A percentile compares a stretch with the other conserved stretches of the same genome.
Evolutionary conservation across 2,329 filamentous ascomycete species (phyloP).

Genomic region (Aspergillus sp.): DNA sequence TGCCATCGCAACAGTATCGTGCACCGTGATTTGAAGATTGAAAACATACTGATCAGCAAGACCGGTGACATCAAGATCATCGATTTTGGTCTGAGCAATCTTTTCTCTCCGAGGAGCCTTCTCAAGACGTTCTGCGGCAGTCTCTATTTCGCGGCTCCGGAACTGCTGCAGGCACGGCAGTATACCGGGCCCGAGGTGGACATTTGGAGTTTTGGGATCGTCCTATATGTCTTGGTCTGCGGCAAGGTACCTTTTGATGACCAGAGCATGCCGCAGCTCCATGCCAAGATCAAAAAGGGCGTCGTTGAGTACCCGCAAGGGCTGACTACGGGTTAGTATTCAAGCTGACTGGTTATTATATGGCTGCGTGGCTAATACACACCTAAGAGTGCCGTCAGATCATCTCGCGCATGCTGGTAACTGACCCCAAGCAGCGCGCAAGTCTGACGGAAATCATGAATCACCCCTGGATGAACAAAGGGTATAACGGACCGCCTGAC

Average conservation of each 20-base stretch:
- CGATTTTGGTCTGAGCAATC: slow-evolving; percentile 93
- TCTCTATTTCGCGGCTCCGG: slow-evolving; percentile 93
- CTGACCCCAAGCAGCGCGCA: slow-evolving; percentile 78
- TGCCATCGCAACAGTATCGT: slow-evolving; percentile 98
- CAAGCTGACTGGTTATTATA: too few species aligned
- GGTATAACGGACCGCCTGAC: slow-evolving; percentile 75
- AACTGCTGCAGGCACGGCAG: slow-evolving; percentile 82
- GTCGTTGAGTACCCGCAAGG: slow-evolving; percentile 91
- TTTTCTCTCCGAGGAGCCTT: slow-evolving; percentile 75
- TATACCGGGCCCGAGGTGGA: slow-evolving; percentile 97
- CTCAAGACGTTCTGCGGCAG: slow-evolving; percentile 97
- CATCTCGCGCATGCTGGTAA: slow-evolving; percentile 90
- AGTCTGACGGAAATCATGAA: slow-evolving; percentile 85
- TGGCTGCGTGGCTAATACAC: slow-evolving; percentile 27
- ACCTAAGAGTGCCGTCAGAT: slow-evolving; percentile 78
- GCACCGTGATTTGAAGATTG: slow-evolving; percentile 94
- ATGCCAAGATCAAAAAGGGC: slow-evolving; percentile 98
- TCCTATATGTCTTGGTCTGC: slow-evolving; percentile 92
- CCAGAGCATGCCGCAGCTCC: slow-evolving; percentile 95
- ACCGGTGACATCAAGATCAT: slow-evolving; percentile 99
- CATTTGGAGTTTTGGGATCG: slow-evolving; percentile 97
- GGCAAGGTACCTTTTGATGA: slow-evolving; percentile 98
- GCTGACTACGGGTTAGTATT: slow-evolving; percentile 68
- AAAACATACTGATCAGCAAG: slow-evolving; percentile 98
- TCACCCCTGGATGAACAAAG: slow-evolving; percentile 93